Base-by-base conservation (phyloP, 2,329 filamentous ascomycete species). In the Aureobasidium sp. region DNA sequence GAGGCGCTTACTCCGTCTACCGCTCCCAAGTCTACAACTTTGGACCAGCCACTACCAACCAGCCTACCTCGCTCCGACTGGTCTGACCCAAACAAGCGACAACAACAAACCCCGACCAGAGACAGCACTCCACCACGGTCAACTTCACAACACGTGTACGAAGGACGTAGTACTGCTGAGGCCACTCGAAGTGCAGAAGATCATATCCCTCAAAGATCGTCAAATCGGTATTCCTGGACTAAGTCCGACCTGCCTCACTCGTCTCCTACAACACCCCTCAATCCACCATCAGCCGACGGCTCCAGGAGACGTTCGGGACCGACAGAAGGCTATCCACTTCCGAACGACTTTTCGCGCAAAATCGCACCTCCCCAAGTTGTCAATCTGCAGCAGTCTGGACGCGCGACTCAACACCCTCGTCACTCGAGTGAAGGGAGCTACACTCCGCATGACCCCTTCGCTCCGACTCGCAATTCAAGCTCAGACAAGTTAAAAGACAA, bases 1-100 rank as follows among this genome's bases (percentile, higher is more conserved):
- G 80, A 82, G 64, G 68, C 76, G 5, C 71, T 78, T 44, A 77
- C 77, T 32, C 76, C 74, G 6, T 70, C 71, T 20, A 68, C 66
- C 12, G 68, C 68, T 61, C 66, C 67, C 67, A 62, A 69, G 17
- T 52, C 27, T 50, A 41, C 63, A 2, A 48, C 48, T 27, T 27
- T 47, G 9, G 42, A 44, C 29, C 37, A 34, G 13, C 41, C 23
- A 23, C 41, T 50, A 10, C 29, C 58, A 27, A 55, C 36, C 12
- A 61, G 48, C 27, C 29, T 42, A 7, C 48, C 60, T 55, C 46
- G 32, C 15, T 13, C 29, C 8, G 44, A 59, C 53, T 36, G 39
- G 39, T 46, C 41, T 46, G 53, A 57, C 20, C 9, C 20, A 15
- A 47, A 41, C 27, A 23, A 17, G 36, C 41, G 55, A 29, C 8